Evolutionary conservation across 345 rosid genomes (phyloP).

Genomic region (Acer yangbiense): DNA sequence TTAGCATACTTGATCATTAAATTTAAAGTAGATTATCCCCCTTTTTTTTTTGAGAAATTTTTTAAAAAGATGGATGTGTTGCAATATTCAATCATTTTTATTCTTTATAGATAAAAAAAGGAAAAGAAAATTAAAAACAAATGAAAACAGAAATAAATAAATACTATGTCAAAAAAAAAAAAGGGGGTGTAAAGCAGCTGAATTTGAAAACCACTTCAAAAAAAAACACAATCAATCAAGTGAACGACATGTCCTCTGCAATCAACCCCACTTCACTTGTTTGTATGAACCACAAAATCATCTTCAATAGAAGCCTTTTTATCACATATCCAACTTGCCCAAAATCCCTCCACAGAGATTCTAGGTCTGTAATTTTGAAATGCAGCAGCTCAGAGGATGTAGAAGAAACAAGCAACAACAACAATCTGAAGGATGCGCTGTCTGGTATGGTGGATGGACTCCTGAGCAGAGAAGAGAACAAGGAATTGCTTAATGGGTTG

Average conservation of each 20-base stretch:
- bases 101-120: too few species aligned
- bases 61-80: too few species aligned
- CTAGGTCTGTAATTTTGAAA: slow-evolving; percentile 31
- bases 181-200: too few species aligned
- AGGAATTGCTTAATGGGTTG: slow-evolving; percentile 68
- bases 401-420: slow-evolving; percentile 21
- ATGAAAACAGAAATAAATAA: not conserved
- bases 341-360: not conserved
- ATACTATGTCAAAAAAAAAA: not conserved
- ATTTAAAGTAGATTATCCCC: too few species aligned
- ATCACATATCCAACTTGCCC: slow-evolving; percentile 16
- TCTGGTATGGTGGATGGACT: slow-evolving; percentile 79
- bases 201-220: not conserved
- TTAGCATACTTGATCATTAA: too few species aligned
- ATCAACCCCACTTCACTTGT: slow-evolving; percentile 1
- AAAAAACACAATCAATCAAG: too few species aligned
- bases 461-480: slow-evolving; percentile 71
- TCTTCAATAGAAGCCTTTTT: not conserved
- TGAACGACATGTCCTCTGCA: not conserved
- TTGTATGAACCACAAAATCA: slow-evolving; percentile 2
- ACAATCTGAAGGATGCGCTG: slow-evolving; percentile 52
- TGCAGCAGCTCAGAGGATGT: slow-evolving; percentile 35
- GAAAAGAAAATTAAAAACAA: not conserved
- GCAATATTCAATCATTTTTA: too few species aligned
- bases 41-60: too few species aligned